Evolutionary conservation across 1,139 yeast genomes (phyloP).

Genomic region (Suhomyces atakaporum): DNA sequence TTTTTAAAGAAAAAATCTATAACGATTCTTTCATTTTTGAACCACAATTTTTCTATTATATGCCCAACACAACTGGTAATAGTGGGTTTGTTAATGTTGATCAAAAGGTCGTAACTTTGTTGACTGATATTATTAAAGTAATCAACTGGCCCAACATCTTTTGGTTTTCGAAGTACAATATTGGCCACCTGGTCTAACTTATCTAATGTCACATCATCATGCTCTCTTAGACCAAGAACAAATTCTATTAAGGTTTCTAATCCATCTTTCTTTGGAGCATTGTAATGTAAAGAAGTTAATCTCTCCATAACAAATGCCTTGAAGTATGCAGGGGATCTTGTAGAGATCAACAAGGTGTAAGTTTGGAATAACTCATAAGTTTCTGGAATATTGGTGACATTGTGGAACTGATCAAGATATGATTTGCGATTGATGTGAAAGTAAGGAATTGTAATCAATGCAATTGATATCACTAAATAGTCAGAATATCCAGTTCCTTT

Average conservation of each 20-base stretch:
- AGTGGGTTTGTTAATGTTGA: constrained; percentile 62
- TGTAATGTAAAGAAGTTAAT: constrained; percentile 56
- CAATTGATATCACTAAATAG: constrained; percentile 57
- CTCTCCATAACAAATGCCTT: constrained; percentile 44
- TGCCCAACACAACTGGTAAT: constrained; percentile 60
- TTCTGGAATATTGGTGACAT: constrained; percentile 40
- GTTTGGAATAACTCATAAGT: constrained; percentile 62
- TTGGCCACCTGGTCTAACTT: constrained; percentile 67
- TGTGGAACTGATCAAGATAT: constrained; percentile 2
- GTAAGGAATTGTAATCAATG: constrained; percentile 48
- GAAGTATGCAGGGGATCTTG: constrained; percentile 35
- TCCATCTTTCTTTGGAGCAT: constrained; percentile 61
- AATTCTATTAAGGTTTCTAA: constrained; percentile 73
- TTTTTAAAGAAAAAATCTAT: constrained; percentile 58
- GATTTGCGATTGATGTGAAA: constrained; percentile 11
- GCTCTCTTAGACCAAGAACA: constrained; percentile 72
- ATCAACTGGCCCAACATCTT: constrained; percentile 39
- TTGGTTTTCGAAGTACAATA: constrained; percentile 64
- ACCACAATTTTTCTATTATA: constrained; percentile 55
- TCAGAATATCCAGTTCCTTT: constrained; percentile 79
- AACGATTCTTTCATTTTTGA: constrained; percentile 52
- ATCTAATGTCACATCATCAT: constrained; percentile 64
- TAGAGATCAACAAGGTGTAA: constrained; percentile 53
- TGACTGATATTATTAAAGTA: constrained; percentile 59
- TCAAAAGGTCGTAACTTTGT: constrained; percentile 60